Base-by-base conservation (phyloP, 768 basidiomycete genomes). In the Exsudoporus frostii region DNA sequence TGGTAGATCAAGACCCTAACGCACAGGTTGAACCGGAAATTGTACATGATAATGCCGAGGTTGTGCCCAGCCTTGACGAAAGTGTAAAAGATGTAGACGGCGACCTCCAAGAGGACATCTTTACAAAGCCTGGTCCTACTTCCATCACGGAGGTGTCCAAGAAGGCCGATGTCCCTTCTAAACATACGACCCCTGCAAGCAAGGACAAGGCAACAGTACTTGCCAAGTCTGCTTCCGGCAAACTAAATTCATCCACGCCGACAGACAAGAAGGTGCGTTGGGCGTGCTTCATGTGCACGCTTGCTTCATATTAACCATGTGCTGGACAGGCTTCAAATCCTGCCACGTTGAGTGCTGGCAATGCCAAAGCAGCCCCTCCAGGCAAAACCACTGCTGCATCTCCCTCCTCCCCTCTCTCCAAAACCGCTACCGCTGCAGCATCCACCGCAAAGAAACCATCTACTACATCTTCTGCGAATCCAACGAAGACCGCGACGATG, bases 181-280 rank as follows among this genome's bases (percentile, higher is more conserved):
- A 60, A 55, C 55, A 64, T 29, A 46, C 69, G 24, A 59, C 65
- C 34, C 56, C 50, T 53, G 42, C 51, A 47, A 45, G 55, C 49
- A 72, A 69, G 54, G 63, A 59, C 48, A 76, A 71, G 69, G 63
- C 66, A 34, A 56, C 69, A 39, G 70, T 76, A 59, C 67, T 74
- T 40, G 72, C 71, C 53, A 82, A 77, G 64, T 64, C 75, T 52
- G 58, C 73, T 38, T 61, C 74, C 24, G 71, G 68, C 46, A 86
- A 82, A 71, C 53, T 74, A 22, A 77, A 71, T 59, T 76, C 82
- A 32, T 70, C 79, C 38, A 79, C 83, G 19, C 77, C 81, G 50
- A 67, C 76, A 10, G 84, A 84, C 43, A 91, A 87, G 74, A 90
- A 86, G 80, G 90, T 85, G 57, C 52, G 75, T 71, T 48, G 24